These are phyloP conservation scores for Pisolithus sp. DNA, from an alignment of 768 basidiomycete genomes.

Conservation along the genomic window DNA sequence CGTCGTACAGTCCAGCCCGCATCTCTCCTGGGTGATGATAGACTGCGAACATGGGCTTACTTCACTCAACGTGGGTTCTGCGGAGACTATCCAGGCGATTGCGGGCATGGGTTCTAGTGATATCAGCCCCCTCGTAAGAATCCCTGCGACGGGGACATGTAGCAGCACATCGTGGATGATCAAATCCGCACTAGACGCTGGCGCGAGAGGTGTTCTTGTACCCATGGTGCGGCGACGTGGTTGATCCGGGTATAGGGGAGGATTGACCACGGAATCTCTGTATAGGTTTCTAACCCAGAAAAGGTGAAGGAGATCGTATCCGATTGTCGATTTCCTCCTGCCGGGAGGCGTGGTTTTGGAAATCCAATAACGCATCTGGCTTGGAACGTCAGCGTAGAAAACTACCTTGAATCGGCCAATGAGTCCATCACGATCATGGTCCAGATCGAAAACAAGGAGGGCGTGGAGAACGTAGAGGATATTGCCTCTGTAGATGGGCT, in stretches of 20 bases:
- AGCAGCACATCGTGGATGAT: constrained; percentile 62
- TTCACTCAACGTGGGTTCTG: constrained; percentile 47
- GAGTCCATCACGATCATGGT: constrained; percentile 50
- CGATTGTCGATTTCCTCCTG: constrained; percentile 57
- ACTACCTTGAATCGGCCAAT: constrained; percentile 54
- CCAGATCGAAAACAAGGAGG: constrained; percentile 63
- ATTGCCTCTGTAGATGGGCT: constrained; percentile 60
- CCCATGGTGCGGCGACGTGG: constrained; percentile 47
- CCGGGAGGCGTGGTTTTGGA: constrained; percentile 59
- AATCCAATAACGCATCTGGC: constrained; percentile 53
- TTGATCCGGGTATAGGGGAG: not conserved
- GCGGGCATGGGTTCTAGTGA: constrained; percentile 36
- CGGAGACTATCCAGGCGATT: constrained; percentile 51
- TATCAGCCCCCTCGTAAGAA: constrained; percentile 52
- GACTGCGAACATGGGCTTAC: constrained; percentile 67
- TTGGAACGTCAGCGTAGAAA: constrained; percentile 46
- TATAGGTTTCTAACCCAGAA: constrained; percentile 48
- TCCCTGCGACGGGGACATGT: constrained; percentile 57
- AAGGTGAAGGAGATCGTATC: constrained; percentile 52
- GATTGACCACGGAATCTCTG: not conserved
- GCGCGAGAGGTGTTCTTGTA: constrained; percentile 57
- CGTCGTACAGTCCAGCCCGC: constrained; percentile 47
- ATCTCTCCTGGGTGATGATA: constrained; percentile 58
- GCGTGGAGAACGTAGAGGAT: constrained; percentile 49
- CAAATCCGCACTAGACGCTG: constrained; percentile 64